phyloP scores from a whole-genome alignment of 177 flowering plant species.

The Telopea speciosissima region DNA sequence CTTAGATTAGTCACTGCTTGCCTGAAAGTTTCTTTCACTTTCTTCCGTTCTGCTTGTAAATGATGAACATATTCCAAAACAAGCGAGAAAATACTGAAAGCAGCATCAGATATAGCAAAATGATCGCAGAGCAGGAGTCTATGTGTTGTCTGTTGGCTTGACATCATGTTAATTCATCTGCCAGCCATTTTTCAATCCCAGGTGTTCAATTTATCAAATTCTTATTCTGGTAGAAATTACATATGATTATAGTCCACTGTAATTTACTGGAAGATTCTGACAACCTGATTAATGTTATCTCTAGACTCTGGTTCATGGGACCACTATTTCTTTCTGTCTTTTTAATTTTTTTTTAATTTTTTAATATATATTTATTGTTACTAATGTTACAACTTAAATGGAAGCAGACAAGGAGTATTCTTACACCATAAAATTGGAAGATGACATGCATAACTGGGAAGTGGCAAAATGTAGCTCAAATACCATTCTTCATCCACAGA shows the following conservation, averaged over 20 bases:
- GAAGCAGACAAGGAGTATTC: too few species aligned
- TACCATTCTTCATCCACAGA: background rate
- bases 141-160: background rate
- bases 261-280: background rate
- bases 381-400: too few species aligned
- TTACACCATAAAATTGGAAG: too few species aligned
- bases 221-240: too few species aligned
- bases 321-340: background rate
- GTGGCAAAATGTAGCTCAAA: background rate
- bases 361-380: too few species aligned
- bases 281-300: background rate
- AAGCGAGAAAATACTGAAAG: background rate
- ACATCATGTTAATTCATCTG: too few species aligned
- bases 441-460: too few species aligned
- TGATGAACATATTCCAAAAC: background rate
- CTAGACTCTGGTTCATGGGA: background rate
- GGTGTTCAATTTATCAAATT: too few species aligned
- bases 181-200: background rate
- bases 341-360: too few species aligned
- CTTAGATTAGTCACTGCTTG: background rate
- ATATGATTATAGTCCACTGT: too few species aligned
- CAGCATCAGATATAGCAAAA: background rate
- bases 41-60: background rate
- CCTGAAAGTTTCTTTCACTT: too few species aligned
- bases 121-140: background rate